These are phyloP conservation scores for Lachancea mirantina DNA, from an alignment of 805 yeast species.

Conservation along the genomic window DNA sequence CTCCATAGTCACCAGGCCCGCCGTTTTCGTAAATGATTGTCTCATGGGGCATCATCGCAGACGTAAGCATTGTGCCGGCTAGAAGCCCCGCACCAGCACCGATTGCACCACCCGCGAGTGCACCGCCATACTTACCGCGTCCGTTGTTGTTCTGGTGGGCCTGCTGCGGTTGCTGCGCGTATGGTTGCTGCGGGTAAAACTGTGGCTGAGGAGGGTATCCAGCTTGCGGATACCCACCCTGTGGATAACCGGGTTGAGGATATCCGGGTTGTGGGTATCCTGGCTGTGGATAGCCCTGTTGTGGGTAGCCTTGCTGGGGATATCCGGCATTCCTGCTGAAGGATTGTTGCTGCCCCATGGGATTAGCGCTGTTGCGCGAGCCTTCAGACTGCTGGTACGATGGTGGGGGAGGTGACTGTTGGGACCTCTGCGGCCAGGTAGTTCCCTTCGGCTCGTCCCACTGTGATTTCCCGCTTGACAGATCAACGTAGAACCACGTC, in stretches of 20 bases:
- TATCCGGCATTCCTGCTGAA: slow-evolving; percentile 13
- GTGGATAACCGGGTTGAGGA: slow-evolving; percentile 15
- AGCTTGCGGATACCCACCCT: slow-evolving; percentile 21
- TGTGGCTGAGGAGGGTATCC: slow-evolving; percentile 10
- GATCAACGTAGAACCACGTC: slow-evolving; percentile 76
- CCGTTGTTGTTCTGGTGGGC: slow-evolving; percentile 27
- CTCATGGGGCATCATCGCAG: slow-evolving; percentile 33
- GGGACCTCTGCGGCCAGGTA: slow-evolving; percentile 33
- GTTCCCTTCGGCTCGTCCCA: slow-evolving; percentile 83
- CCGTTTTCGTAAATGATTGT: slow-evolving; percentile 28
- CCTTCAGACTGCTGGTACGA: slow-evolving; percentile 13
- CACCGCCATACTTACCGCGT: slow-evolving; percentile 19
- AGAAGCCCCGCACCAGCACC: slow-evolving; percentile 56
- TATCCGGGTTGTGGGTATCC: slow-evolving; percentile 17
- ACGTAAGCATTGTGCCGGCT: slow-evolving; percentile 51
- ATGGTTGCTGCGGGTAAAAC: slow-evolving; percentile 25
- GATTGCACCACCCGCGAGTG: slow-evolving; percentile 35
- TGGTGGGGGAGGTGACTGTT: slow-evolving; percentile 37
- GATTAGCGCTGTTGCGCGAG: slow-evolving; percentile 1
- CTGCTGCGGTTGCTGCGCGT: slow-evolving; percentile 27
- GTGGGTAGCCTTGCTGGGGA: slow-evolving; percentile 15
- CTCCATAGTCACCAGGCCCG: slow-evolving; percentile 28
- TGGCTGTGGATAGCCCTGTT: slow-evolving; percentile 9
- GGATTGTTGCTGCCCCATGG: slow-evolving; percentile 2
- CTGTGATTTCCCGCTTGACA: slow-evolving; percentile 66